Evolutionary conservation across 768 basidiomycete species (phyloP), one percentile per base, ranked within the genome.

Genomic region (Mycena galericulata): DNA sequence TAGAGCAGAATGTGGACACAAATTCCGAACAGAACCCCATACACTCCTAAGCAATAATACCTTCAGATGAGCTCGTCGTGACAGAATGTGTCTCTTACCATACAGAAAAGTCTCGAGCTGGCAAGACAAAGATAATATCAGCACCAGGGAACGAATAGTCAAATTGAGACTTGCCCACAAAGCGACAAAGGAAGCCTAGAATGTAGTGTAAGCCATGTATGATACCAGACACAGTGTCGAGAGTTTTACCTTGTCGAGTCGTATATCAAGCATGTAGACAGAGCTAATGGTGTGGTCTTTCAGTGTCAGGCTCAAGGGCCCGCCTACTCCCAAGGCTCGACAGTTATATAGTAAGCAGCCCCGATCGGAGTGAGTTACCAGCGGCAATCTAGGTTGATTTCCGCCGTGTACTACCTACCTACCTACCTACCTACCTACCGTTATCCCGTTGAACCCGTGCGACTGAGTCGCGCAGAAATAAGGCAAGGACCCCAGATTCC

Each of bases 1-100:
- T 60, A 60, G n/a, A n/a, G n/a, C 15, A 67, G 45, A 49, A 60
- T 26, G 53, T 67, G 41, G 32, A 67, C 57, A n/a, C 65, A 67
- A 27, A 67, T 55, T 26, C 20, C 26, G 34, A 67, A 67, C 34
- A 67, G 45, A 18, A 67, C 57, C 22, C 57, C 43, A 41, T 67
- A 67, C 5, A 30, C 46, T 40, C 65, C 65, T 67, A 26, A 10
- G 50, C 22, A 22, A 14, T 51, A 22, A 30, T 26, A n/a, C 50
- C 5, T 30, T 15, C 14, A 14, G 24, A 26, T n/a, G 11, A 26
- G 9, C 24, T 15, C 6, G 14, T 10, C 24, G 27, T 15, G 29
- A 29, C 5, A 51, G 27, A 30, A 51, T 10, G 22, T 5, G 20
- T 9, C 27, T 27, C 20, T 51, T 51, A 51, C 50, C 50, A 20